Percentiles rank a stretch among this genome's conserved stretches.
These are phyloP conservation scores for Leucogyrophana mollusca DNA, from an alignment of 768 basidiomycete genomes.

Conservation along the genomic window DNA sequence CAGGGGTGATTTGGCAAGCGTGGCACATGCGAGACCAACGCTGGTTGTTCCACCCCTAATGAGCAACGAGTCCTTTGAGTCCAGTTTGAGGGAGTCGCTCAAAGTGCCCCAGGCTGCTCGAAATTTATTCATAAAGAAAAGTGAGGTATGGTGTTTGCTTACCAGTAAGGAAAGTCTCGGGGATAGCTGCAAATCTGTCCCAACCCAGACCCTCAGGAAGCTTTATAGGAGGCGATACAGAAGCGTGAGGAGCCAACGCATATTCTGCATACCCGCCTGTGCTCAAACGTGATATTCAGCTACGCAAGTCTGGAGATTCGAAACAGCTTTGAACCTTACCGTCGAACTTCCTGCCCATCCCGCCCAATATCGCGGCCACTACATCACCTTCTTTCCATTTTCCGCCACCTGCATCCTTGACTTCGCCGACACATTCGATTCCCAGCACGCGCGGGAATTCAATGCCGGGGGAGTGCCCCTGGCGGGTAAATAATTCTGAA, in stretches of 20 bases:
- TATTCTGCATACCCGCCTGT: conserved; percentile 25
- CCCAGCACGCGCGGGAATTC: conserved; percentile 20
- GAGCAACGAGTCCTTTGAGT: conserved; percentile 16
- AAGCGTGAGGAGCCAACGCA: conserved; percentile 20
- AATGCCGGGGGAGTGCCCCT: conserved; percentile 20
- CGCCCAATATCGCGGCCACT: conserved; percentile 24
- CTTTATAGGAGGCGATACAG: conserved; percentile 19
- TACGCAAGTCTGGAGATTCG: too few species aligned
- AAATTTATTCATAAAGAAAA: not conserved
- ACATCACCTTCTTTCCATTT: conserved; percentile 21
- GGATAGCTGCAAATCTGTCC: conserved; percentile 21
- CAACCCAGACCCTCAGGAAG: conserved; percentile 18
- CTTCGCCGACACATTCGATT: conserved; percentile 26
- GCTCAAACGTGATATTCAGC: not conserved
- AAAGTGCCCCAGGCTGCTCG: conserved; percentile 19
- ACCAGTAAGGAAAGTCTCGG: conserved; percentile 26
- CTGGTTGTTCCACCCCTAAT: conserved; percentile 25
- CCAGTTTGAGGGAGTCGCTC: conserved; percentile 10
- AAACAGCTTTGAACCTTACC: conserved; percentile 13
- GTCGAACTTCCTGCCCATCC: conserved; percentile 23
- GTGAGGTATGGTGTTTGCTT: not conserved
- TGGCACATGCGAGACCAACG: conserved; percentile 19
- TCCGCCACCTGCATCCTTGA: conserved; percentile 24
- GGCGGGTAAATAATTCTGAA: conserved; percentile 26
- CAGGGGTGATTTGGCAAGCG: conserved; percentile 19